Evolutionary conservation across 2,329 filamentous ascomycete genomes (phyloP).

Genomic region (Didymellaceae sp.): DNA sequence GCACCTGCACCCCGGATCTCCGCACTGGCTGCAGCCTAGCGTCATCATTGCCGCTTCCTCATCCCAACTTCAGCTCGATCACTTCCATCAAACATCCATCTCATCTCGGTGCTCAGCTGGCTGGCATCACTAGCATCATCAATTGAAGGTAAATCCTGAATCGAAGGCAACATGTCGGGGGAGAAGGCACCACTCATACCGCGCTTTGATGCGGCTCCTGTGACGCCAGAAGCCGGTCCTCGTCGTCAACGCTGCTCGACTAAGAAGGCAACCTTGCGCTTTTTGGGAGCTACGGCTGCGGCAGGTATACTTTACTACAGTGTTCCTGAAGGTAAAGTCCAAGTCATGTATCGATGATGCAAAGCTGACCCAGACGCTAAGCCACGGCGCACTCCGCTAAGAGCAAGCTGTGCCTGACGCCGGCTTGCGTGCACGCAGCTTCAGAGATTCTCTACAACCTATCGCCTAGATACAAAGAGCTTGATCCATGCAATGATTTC

Average conservation of each 20-base stretch:
- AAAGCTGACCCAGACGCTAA: background rate
- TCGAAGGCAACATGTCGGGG: conserved; percentile 23
- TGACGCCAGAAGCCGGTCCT: conserved; percentile 9
- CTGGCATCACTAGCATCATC: conserved; percentile 22
- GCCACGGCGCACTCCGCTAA: conserved; percentile 12
- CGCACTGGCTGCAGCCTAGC: conserved; percentile 20
- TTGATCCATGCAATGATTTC: conserved; percentile 74
- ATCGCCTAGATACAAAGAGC: conserved; percentile 64
- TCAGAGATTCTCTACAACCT: conserved; percentile 68
- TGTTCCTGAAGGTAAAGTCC: conserved; percentile 16
- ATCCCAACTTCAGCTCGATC: conserved; percentile 3
- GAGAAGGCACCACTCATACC: conserved; percentile 34
- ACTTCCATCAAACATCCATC: conserved; percentile 18
- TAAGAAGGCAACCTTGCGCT: conserved; percentile 20
- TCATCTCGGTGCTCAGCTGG: conserved; percentile 31
- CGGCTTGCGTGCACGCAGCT: conserved; percentile 68
- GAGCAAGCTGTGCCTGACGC: conserved; percentile 57
- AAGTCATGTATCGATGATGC: too few relatives aligned
- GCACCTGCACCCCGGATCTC: conserved; percentile 35
- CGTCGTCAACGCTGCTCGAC: conserved; percentile 23
- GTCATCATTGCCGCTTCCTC: conserved; percentile 21
- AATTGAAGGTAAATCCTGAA: background rate
- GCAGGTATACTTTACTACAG: conserved; percentile 32
- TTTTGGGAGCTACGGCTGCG: conserved; percentile 26
- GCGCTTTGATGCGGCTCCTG: conserved; percentile 10